Evolutionary conservation across 768 basidiomycete species (phyloP), one percentile per base, ranked within the genome.

Genomic region (Agaricus bisporus): DNA sequence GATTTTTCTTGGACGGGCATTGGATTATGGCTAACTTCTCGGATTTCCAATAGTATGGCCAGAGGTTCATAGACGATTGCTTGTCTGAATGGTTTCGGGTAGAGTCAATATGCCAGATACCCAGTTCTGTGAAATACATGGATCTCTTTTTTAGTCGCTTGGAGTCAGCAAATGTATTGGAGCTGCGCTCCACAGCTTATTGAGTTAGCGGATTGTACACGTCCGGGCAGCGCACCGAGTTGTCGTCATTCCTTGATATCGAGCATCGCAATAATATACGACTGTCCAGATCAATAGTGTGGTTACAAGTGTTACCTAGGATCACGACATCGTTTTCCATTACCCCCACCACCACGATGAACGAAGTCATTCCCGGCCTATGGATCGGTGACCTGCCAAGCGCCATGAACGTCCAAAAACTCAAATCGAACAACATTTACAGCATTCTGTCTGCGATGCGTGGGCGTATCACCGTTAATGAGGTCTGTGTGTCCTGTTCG

Each of bases 371-470:
- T 14, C 82, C 82, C 28, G 80, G 83, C 4, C 69, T 97, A 1
- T 95, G 92, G 93, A 79, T 97, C 20, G 92, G 93, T 7, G 81
- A 91, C 70, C 68, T 94, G 6, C 70, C 73, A 6, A 88, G 85
- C 58, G 88, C 91, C 0, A 73, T 78, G 50, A 73, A 94, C 58
- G 75, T 73, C 0, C 73, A 79, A 41, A 71, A 68, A 2, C 78
- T 95, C 56, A 81, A 79, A 63, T 68, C 71, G n/a, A 77, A 83
- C 57, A 82, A 83, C n/a, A 90, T 97, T 7, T 82, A 75, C 58
- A 86, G 86, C 62, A 78, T 92, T 18, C 67, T 93, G 37, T 79
- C 82, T 0, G 86, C 80, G 1, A 85, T 91, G 82, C 74, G 85
- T 43, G 88, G 86, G 1, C 78, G 76, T 51, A 68, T 88, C 3